phyloP scores from a whole-genome alignment of 352 stramenopile genomes.

The Phytopythium delawarense region DNA sequence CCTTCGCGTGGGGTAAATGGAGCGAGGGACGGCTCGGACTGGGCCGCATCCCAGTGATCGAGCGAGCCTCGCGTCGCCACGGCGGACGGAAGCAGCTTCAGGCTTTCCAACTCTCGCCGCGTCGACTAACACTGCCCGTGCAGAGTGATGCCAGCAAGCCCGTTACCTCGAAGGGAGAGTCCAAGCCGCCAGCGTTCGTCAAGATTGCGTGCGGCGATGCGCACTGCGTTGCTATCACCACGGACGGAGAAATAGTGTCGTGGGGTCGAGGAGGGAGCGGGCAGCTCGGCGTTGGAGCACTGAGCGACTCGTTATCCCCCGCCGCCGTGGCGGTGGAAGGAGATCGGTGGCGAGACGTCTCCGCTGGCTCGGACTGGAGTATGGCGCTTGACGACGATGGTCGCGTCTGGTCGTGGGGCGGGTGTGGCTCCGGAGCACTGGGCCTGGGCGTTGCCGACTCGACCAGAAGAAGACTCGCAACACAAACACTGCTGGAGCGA shows the following conservation, averaged over 20 bases:
- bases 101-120: constrained; percentile 46
- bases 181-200: constrained; percentile 12
- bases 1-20: constrained; percentile 83
- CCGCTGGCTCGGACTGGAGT: constrained; percentile 72
- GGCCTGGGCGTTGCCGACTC: constrained; percentile 23
- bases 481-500: background rate
- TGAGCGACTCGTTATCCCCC: constrained; percentile 26
- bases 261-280: constrained; percentile 80
- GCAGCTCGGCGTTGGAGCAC: constrained; percentile 67
- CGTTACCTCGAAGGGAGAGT: background rate
- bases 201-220: constrained; percentile 71
- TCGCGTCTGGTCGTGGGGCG: constrained; percentile 80
- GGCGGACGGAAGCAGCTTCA: constrained; percentile 49
- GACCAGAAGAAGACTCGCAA: background rate
- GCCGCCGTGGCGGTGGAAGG: constrained; percentile 8
- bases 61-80: constrained; percentile 29
- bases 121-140: constrained; percentile 6
- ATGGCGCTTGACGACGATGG: constrained; percentile 67
- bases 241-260: constrained; percentile 47
- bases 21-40: constrained; percentile 69
- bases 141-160: background rate
- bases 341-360: constrained; percentile 38
- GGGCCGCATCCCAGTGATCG: constrained; percentile 49
- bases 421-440: constrained; percentile 56
- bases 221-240: constrained; percentile 69